Percentiles rank a stretch among this genome's conserved stretches.
Conservation (phyloP, 208 protist species). For the Leishmania tarentolae region DNA sequence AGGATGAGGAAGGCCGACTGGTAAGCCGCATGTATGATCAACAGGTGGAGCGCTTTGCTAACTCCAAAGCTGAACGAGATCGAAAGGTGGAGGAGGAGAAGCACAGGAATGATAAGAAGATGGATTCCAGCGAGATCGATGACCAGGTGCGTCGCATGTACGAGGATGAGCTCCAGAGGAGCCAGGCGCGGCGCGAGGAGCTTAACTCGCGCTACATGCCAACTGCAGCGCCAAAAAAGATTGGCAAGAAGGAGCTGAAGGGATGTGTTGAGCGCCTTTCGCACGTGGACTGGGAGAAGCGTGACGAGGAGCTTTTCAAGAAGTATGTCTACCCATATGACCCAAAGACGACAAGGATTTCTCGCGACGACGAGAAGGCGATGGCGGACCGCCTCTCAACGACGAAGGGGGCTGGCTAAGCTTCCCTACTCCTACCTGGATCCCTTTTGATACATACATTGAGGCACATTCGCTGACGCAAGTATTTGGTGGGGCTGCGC, state of each 20-base stretch:
- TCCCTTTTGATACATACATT: neutral
- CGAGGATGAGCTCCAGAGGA: constrained; percentile 65
- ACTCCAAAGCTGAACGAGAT: constrained; percentile 58
- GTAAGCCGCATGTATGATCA: constrained; percentile 81
- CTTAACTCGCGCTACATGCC: constrained; percentile 61
- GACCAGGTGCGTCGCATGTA: constrained; percentile 85
- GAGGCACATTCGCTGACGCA: neutral
- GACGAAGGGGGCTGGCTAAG: constrained; percentile 31
- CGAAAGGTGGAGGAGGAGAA: constrained; percentile 55
- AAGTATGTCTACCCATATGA: constrained; percentile 89
- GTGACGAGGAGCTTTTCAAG: constrained; percentile 83
- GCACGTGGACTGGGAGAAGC: constrained; percentile 76
- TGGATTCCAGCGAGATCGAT: constrained; percentile 67
- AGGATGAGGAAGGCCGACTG: constrained; percentile 57
- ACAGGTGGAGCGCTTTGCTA: constrained; percentile 72
- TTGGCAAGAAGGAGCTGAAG: constrained; percentile 65
- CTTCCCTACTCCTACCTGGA: neutral
- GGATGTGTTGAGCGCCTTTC: constrained; percentile 73
- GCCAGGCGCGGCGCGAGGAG: constrained; percentile 47
- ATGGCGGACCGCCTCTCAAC: constrained; percentile 84
- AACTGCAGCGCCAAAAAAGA: constrained; percentile 61
- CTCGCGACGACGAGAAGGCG: constrained; percentile 45
- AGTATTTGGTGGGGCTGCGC: neutral
- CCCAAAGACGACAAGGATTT: constrained; percentile 69
- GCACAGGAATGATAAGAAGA: constrained; percentile 68